Percentiles rank a stretch among this genome's conserved stretches.
phyloP scores from a whole-genome alignment of 805 yeast species.

The Candida saitoana region DNA sequence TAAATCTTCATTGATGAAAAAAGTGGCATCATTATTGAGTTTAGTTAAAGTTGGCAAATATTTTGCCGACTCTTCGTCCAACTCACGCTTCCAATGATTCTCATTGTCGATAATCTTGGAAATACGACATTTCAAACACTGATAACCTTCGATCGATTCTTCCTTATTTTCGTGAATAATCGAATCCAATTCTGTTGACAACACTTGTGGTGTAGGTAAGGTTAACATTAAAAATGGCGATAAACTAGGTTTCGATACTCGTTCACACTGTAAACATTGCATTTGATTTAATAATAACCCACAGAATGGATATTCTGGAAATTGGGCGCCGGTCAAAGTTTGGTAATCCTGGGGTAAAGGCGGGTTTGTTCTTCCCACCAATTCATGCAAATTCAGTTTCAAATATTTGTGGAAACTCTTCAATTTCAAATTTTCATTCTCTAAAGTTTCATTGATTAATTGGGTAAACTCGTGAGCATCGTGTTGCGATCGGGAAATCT shows the following conservation, averaged over 20 bases:
- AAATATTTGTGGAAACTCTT: conserved; percentile 23
- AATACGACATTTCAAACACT: conserved; percentile 70
- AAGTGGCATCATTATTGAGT: conserved; percentile 30
- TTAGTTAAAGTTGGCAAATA: conserved; percentile 29
- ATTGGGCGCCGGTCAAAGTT: conserved; percentile 13
- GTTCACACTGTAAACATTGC: conserved; percentile 64
- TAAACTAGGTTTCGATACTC: conserved; percentile 53
- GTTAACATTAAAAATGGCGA: conserved; percentile 70
- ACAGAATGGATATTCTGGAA: conserved; percentile 70
- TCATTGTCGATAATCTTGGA: conserved; percentile 28
- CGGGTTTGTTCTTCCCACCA: conserved; percentile 3
- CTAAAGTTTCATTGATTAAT: conserved; percentile 71
- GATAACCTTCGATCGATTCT: conserved; percentile 74
- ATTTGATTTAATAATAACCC: conserved; percentile 66
- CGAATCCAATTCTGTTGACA: conserved; percentile 44
- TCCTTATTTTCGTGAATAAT: conserved; percentile 55
- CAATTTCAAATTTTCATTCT: conserved; percentile 54
- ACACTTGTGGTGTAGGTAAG: conserved; percentile 63
- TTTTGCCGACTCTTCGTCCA: conserved; percentile 12
- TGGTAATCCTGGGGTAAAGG: conserved; percentile 10
- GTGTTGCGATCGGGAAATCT: conserved; percentile 74
- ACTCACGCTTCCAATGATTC: conserved; percentile 18
- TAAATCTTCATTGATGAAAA: conserved; percentile 64
- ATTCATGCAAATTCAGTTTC: conserved; percentile 7
- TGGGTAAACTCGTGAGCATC: conserved; percentile 95